phyloP scores from a whole-genome alignment of 140 eudicot species.

The Ambrosia hybrid region DNA sequence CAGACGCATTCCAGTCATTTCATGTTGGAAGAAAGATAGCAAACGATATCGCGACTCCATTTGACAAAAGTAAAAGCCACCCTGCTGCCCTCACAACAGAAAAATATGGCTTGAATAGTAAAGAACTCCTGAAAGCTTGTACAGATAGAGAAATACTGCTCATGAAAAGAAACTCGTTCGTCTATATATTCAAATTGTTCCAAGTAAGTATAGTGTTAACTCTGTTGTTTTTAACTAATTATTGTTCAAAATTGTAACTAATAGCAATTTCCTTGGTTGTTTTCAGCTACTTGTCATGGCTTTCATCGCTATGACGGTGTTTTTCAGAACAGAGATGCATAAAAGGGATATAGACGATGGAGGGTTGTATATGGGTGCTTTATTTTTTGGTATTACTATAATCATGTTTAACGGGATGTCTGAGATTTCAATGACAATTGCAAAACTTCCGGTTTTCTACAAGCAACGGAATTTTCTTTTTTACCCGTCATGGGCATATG shows the following conservation, averaged over 20 bases:
- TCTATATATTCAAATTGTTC: conserved; percentile 59
- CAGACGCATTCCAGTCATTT: conserved; percentile 65
- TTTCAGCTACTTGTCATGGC: conserved; percentile 54
- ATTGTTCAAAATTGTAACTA: neutral
- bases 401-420: conserved; percentile 74
- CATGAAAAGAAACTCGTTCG: conserved; percentile 82
- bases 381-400: conserved; percentile 43
- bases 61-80: conserved; percentile 64
- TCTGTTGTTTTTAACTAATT: neutral
- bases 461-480: conserved; percentile 79
- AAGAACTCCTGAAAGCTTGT: conserved; percentile 56
- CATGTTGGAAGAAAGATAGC: conserved; percentile 52
- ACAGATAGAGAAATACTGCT: conserved; percentile 57
- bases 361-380: conserved; percentile 47
- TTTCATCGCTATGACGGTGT: conserved; percentile 57
- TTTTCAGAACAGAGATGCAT: conserved; percentile 71
- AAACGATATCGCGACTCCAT: conserved; percentile 43
- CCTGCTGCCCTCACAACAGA: conserved; percentile 73
- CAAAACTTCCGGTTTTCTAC: conserved; percentile 83
- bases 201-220: conserved; percentile 44
- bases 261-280: neutral
- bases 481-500: conserved; percentile 77
- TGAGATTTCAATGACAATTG: conserved; percentile 76
- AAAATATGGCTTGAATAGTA: conserved; percentile 49
- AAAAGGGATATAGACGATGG: conserved; percentile 45